Evolutionary conservation across 257 asterid species (phyloP).

Genomic region (Solanum sitiens): DNA sequence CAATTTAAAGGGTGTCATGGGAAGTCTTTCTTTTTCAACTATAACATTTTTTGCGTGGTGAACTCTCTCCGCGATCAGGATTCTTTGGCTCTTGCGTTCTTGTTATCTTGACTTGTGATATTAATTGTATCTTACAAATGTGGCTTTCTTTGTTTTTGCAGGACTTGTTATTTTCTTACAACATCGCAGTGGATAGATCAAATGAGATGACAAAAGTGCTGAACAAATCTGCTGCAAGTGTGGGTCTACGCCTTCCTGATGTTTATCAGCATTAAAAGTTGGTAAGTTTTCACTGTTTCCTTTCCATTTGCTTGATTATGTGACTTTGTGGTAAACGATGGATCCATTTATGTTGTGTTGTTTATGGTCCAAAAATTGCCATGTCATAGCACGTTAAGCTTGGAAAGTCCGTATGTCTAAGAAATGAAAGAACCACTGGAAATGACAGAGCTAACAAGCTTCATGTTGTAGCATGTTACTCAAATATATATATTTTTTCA

Average conservation of each 20-base stretch:
- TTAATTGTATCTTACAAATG: background rate
- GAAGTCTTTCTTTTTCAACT: background rate
- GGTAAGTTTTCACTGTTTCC: constrained; percentile 9
- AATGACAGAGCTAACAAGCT: background rate
- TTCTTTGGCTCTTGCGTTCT: background rate
- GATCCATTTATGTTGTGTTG: background rate
- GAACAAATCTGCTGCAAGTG: constrained; percentile 84
- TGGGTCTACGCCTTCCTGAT: constrained; percentile 85
- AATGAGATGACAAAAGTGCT: constrained; percentile 64
- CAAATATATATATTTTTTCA: background rate
- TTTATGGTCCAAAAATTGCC: background rate
- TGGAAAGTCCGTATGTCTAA: background rate
- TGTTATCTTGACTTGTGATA: background rate
- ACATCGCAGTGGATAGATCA: constrained; percentile 81
- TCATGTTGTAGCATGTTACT: background rate
- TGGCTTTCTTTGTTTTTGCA: constrained; percentile 5
- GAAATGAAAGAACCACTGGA: background rate
- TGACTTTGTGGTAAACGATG: background rate
- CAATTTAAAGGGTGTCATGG: background rate
- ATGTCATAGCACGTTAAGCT: background rate
- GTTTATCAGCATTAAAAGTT: constrained; percentile 44
- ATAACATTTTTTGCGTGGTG: background rate
- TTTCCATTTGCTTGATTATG: background rate
- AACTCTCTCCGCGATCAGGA: background rate
- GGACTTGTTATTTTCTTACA: constrained; percentile 81